These are phyloP conservation scores for Paramecium tetraurelia DNA, from an alignment of 73 alveolate species.

Conservation along the genomic window DNA sequence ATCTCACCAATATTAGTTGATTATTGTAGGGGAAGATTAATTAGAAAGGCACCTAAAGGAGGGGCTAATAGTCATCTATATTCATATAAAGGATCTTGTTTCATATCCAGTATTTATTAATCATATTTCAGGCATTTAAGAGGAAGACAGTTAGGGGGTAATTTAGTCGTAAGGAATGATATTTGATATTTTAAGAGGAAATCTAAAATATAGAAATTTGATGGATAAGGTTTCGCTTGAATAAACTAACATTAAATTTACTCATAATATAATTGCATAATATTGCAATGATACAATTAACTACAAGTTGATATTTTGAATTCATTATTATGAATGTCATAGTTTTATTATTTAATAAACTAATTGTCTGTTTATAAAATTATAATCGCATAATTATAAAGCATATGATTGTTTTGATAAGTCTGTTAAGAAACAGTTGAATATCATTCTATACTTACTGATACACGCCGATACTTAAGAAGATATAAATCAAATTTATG, in stretches of 20 bases:
- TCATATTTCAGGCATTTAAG: not conserved
- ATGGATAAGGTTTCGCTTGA: not conserved
- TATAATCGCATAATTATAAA: not conserved
- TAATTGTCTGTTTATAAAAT: not conserved
- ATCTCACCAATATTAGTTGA: not conserved
- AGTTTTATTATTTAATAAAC: not conserved
- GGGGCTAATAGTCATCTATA: not conserved
- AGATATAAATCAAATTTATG: no score
- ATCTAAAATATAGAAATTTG: not conserved
- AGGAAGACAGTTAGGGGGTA: not conserved
- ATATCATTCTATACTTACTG: not conserved
- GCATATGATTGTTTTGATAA: no score
- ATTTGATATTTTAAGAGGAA: not conserved
- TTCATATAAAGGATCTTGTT: not conserved
- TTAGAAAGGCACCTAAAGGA: not conserved
- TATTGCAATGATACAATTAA: not conserved
- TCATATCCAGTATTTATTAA: not conserved
- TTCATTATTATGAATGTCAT: not conserved
- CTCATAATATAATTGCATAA: not conserved
- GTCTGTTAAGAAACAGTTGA: no score
- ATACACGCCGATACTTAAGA: no score
- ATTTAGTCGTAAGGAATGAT: not conserved
- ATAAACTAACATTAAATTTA: not conserved
- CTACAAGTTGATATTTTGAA: not conserved
- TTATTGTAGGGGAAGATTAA: not conserved